Conservation (phyloP, 495 filamentous ascomycete species). For the Acidiella bohemica region DNA sequence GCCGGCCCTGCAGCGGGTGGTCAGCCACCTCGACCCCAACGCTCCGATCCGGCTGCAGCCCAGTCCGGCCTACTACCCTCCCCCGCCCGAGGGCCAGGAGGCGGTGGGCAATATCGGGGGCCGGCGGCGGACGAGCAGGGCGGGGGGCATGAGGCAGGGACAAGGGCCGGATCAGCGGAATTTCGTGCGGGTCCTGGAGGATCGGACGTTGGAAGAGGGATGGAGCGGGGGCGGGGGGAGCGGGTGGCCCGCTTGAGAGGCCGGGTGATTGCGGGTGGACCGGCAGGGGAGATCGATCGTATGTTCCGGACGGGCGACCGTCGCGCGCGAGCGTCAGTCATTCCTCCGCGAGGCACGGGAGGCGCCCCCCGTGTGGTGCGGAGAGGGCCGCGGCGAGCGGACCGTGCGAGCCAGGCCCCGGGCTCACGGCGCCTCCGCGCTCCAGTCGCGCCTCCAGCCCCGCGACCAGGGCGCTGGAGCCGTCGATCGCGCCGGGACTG, state of each 20-base stretch:
- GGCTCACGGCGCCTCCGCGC: too few relatives aligned
- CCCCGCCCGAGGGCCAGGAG: slow-evolving; percentile 73
- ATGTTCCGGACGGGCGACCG: too few relatives aligned
- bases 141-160: slow-evolving; percentile 39
- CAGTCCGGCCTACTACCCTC: slow-evolving; percentile 94
- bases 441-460: too few relatives aligned
- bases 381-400: too few relatives aligned
- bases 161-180: slow-evolving; percentile 70
- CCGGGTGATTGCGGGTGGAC: neutral
- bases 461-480: too few relatives aligned
- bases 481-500: too few relatives aligned
- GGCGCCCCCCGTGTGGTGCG: too few relatives aligned
- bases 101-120: slow-evolving; percentile 47
- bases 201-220: slow-evolving; percentile 83
- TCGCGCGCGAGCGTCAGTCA: too few relatives aligned
- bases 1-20: slow-evolving; percentile 84
- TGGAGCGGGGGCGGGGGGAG: slow-evolving; percentile 6
- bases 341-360: too few relatives aligned
- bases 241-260: too few relatives aligned
- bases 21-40: slow-evolving; percentile 88
- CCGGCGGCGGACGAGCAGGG: slow-evolving; percentile 60
- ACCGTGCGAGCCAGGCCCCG: too few relatives aligned
- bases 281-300: neutral
- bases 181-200: slow-evolving; percentile 87
- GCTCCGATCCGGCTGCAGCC: slow-evolving; percentile 90